Conservation (phyloP, 768 basidiomycete species). For the Termitomyces bulborhizus region DNA sequence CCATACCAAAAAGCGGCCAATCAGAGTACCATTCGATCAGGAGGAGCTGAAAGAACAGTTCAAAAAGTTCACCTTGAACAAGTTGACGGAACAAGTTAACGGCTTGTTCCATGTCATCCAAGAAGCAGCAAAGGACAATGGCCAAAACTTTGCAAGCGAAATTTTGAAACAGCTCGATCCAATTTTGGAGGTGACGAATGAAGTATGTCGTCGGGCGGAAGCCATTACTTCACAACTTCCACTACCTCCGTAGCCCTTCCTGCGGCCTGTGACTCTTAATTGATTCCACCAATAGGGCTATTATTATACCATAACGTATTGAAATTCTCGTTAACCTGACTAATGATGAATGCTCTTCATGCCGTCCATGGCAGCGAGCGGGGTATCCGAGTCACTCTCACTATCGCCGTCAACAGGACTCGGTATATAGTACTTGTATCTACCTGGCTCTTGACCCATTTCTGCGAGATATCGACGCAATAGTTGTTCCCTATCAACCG, state of each 20-base stretch:
- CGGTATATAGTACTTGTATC: slow-evolving; percentile 67
- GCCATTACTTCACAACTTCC: slow-evolving; percentile 12
- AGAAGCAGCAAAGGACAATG: slow-evolving; percentile 17
- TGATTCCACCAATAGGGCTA: not conserved
- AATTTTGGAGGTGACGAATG: slow-evolving; percentile 23
- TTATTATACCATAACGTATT: not conserved
- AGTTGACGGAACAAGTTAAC: slow-evolving; percentile 19
- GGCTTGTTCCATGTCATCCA: slow-evolving; percentile 19
- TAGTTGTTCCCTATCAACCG: slow-evolving; percentile 58
- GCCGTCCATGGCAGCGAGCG: slow-evolving; percentile 7
- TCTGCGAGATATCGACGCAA: slow-evolving; percentile 49
- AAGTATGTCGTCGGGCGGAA: slow-evolving; percentile 20
- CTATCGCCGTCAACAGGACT: slow-evolving; percentile 41
- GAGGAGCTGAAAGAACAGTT: slow-evolving; percentile 18
- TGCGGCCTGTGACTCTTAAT: not conserved
- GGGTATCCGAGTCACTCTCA: slow-evolving; percentile 31
- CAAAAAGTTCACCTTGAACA: slow-evolving; percentile 6
- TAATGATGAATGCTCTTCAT: not conserved
- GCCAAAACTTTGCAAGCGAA: slow-evolving; percentile 18
- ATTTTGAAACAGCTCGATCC: slow-evolving; percentile 24
- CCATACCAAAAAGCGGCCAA: slow-evolving; percentile 10
- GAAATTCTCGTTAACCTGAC: not conserved
- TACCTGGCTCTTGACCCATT: slow-evolving; percentile 47
- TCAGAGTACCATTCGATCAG: slow-evolving; percentile 10
- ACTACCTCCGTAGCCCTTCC: not conserved